Conservation (phyloP, 1,284 basidiomycete species). For the Somion occarium region DNA sequence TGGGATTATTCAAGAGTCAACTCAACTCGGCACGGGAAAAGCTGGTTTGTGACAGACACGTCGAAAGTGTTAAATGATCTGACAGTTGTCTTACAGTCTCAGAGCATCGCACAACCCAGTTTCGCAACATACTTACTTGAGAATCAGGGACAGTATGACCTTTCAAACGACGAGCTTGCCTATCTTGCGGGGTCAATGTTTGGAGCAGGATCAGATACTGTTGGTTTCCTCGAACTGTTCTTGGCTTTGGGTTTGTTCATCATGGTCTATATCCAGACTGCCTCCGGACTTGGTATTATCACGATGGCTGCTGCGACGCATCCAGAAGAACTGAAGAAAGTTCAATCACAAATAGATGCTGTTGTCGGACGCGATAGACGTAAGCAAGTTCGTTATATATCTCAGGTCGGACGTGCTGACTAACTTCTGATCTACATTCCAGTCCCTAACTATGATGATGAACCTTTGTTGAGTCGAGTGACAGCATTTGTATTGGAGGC, state of each 20-base stretch:
- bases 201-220: constrained; percentile 63
- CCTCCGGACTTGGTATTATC: constrained; percentile 49
- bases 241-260: neutral
- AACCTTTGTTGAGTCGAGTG: constrained; percentile 45
- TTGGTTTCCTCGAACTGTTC: constrained; percentile 13
- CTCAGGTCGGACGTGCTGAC: neutral
- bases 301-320: constrained; percentile 61
- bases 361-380: constrained; percentile 52
- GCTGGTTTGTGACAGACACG: constrained; percentile 33
- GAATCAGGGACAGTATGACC: constrained; percentile 40
- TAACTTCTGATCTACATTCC: neutral
- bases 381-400: constrained; percentile 19
- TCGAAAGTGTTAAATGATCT: neutral
- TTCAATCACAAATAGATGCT: constrained; percentile 57
- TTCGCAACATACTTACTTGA: constrained; percentile 57
- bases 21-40: constrained; percentile 38
- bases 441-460: constrained; percentile 51
- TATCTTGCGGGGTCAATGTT: constrained; percentile 62
- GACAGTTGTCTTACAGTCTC: constrained; percentile 24
- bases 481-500: constrained; percentile 59
- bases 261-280: constrained; percentile 30
- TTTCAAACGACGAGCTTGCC: constrained; percentile 50
- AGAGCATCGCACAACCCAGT: constrained; percentile 36
- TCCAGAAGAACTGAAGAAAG: constrained; percentile 47
- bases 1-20: constrained; percentile 47